phyloP scores from a whole-genome alignment of 1,284 basidiomycete genomes.

The Tylopilus sp. region DNA sequence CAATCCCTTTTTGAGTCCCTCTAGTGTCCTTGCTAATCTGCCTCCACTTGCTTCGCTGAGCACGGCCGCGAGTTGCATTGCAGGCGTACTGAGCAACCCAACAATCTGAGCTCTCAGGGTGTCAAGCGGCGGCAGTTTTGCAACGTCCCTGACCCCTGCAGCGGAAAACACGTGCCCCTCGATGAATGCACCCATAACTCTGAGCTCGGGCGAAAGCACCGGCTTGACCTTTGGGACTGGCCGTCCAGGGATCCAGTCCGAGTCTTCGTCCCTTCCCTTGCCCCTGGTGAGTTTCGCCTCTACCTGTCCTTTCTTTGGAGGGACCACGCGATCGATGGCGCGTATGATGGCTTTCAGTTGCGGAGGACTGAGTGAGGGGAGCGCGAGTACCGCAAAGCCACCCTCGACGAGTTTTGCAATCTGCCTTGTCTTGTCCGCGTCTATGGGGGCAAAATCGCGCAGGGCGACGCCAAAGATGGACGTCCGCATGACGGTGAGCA shows the following conservation, averaged over 20 bases:
- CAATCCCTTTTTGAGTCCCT: slow-evolving; percentile 71
- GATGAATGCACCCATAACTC: slow-evolving; percentile 70
- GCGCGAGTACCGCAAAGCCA: slow-evolving; percentile 60
- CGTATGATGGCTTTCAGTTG: slow-evolving; percentile 63
- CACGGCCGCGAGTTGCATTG: slow-evolving; percentile 63
- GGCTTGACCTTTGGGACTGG: slow-evolving; percentile 55
- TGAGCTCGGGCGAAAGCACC: slow-evolving; percentile 56
- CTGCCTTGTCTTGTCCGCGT: slow-evolving; percentile 42
- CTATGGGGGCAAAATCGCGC: slow-evolving; percentile 53
- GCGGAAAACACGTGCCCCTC: slow-evolving; percentile 67
- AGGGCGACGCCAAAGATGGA: slow-evolving; percentile 71
- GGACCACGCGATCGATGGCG: slow-evolving; percentile 64
- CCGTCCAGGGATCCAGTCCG: slow-evolving; percentile 58
- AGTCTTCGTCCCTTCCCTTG: slow-evolving; percentile 56
- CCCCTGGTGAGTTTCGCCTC: slow-evolving; percentile 40
- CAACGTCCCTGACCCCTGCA: slow-evolving; percentile 54
- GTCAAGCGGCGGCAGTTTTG: slow-evolving; percentile 66
- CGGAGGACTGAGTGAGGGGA: slow-evolving; percentile 68
- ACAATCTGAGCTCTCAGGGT: slow-evolving; percentile 72
- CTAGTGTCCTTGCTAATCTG: slow-evolving; percentile 67
- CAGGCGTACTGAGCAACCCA: slow-evolving; percentile 69
- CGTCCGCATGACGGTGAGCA: slow-evolving; percentile 63
- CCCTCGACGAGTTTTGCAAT: slow-evolving; percentile 57
- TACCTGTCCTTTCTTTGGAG: slow-evolving; percentile 50
- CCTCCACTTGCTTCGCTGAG: slow-evolving; percentile 73